Evolutionary conservation across 768 basidiomycete species (phyloP), one percentile per base, ranked within the genome.

Genomic region (Mycena venus): DNA sequence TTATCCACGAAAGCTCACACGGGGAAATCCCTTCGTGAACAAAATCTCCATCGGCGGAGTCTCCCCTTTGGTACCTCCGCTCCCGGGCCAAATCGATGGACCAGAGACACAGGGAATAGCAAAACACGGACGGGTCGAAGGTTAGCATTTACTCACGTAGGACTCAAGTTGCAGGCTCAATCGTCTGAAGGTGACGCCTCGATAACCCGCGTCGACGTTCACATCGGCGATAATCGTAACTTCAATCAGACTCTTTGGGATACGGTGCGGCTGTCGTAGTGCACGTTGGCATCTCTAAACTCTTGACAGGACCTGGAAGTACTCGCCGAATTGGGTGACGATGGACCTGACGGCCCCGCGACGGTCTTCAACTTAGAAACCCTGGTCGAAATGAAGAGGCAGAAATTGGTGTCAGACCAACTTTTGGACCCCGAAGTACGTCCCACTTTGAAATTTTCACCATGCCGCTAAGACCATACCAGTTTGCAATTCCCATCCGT

Each of bases 161-260:
- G 19, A 14, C 9, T 60, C 2, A 5, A 42, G 14, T 21, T 51
- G n/a, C 12, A n/a, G 64, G 32, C 21, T 2, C 51, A 31, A 29
- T 62, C 27, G 23, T 51, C 23, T 65, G 47, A 65, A 65, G 60
- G 69, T 23, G 69, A 70, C 25, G 60, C 70, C 17, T 71, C 70
- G 47, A 63, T 71, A 36, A 63, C 70, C 2, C n/a, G n/a, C n/a
- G n/a, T n/a, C n/a, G n/a, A n/a, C n/a, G n/a, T n/a, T n/a, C n/a
- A n/a, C n/a, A n/a, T n/a, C n/a, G n/a, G n/a, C n/a, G n/a, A n/a
- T n/a, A n/a, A n/a, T n/a, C n/a, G n/a, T n/a, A n/a, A n/a, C n/a
- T n/a, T n/a, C n/a, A n/a, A n/a, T n/a, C n/a, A n/a, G n/a, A n/a
- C n/a, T n/a, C n/a, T n/a, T n/a, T 7, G 69, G 69, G 15, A 70